Percentiles rank a stretch among this genome's conserved stretches.
phyloP scores from a whole-genome alignment of 2,329 filamentous ascomycete species.

The Alternaria rosae region DNA sequence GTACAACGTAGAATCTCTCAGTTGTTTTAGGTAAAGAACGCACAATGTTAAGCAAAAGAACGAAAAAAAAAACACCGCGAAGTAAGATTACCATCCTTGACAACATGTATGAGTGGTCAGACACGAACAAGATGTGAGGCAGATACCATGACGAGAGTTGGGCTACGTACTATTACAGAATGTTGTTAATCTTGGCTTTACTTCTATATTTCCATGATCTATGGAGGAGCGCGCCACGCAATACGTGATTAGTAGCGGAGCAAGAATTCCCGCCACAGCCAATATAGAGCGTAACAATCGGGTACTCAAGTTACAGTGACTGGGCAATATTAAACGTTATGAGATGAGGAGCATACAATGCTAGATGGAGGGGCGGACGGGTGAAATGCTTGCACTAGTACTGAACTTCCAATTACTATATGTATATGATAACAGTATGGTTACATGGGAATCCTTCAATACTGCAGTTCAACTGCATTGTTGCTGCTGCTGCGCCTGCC shows the following conservation, averaged over 20 bases:
- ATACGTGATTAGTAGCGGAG: not conserved
- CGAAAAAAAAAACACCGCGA: not conserved
- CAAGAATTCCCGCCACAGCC: not conserved
- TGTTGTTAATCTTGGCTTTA: not conserved
- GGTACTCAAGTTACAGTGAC: not conserved
- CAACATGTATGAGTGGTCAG: not conserved
- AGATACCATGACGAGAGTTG: not conserved
- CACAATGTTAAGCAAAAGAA: not conserved
- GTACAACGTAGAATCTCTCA: not conserved
- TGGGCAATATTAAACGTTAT: not conserved
- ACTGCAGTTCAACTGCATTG: not conserved
- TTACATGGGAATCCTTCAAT: not conserved
- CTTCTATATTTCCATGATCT: not conserved
- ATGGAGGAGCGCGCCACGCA: not conserved
- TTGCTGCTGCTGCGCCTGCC: not conserved
- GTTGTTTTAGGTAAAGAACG: not conserved
- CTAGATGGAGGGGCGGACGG: not conserved
- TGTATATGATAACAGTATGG: not conserved
- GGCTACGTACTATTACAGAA: not conserved
- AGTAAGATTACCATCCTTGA: not conserved
- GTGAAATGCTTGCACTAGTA: not conserved
- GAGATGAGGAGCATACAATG: not conserved
- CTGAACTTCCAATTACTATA: not conserved
- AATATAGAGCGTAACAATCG: not conserved
- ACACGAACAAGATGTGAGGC: not conserved